Percentiles rank a stretch among this genome's conserved stretches.
Conservation (phyloP, 495 filamentous ascomycete species). For the Letharia lupina region DNA sequence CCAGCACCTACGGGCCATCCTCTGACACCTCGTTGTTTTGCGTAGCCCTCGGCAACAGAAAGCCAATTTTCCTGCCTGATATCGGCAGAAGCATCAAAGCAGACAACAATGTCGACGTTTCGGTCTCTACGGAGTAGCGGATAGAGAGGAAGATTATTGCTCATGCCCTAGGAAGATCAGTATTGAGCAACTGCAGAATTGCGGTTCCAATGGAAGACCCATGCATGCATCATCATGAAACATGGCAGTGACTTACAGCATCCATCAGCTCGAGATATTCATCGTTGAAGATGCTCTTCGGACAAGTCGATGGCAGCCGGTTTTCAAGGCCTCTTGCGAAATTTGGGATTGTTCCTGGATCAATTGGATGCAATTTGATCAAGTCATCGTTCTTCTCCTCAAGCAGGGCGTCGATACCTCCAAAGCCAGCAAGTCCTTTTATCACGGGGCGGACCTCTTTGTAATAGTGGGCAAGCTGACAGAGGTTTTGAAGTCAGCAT, state of each 20-base stretch:
- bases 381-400: conserved; percentile 70
- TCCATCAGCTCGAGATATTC: conserved; percentile 85
- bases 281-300: conserved; percentile 59
- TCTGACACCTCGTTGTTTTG: conserved; percentile 74
- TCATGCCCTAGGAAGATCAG: conserved; percentile 56
- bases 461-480: conserved; percentile 76
- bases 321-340: conserved; percentile 72
- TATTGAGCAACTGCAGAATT: neutral
- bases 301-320: conserved; percentile 61
- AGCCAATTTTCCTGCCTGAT: conserved; percentile 89
- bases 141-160: conserved; percentile 93
- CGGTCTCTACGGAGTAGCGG: conserved; percentile 81
- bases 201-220: neutral
- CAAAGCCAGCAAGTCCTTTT: conserved; percentile 62
- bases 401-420: conserved; percentile 78
- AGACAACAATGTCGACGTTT: conserved; percentile 83
- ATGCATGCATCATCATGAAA: neutral
- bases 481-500: neutral
- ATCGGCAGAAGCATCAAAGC: conserved; percentile 79
- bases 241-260: conserved; percentile 35
- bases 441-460: conserved; percentile 79
- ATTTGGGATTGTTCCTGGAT: conserved; percentile 82
- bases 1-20: conserved; percentile 90
- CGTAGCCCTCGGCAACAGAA: conserved; percentile 84
- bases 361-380: conserved; percentile 83